Conservation (phyloP, 1,284 basidiomycete genomes). For the Heterobasidion annosum region DNA sequence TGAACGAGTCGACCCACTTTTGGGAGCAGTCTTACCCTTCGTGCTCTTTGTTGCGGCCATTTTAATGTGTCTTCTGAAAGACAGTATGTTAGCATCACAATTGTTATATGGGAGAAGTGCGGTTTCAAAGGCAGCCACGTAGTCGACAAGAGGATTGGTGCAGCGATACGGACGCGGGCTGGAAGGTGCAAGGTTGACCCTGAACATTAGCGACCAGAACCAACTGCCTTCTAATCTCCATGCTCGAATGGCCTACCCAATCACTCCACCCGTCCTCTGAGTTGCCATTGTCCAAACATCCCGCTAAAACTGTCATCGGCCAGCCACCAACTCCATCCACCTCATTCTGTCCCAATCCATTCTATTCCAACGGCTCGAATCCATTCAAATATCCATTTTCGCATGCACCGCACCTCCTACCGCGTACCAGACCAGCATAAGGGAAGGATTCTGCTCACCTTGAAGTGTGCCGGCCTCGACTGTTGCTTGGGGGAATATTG, state of each 20-base stretch:
- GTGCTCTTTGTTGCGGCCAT: constrained; percentile 59
- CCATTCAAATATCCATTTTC: not conserved
- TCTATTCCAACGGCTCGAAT: not conserved
- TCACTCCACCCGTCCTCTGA: too few relatives aligned
- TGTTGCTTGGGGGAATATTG: not conserved
- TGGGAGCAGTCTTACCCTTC: constrained; percentile 48
- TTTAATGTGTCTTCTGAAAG: constrained; percentile 6
- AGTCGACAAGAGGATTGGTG: not conserved
- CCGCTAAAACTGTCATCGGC: too few relatives aligned
- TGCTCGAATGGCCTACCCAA: too few relatives aligned
- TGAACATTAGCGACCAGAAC: not conserved
- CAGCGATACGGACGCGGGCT: not conserved
- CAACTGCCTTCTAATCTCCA: not conserved
- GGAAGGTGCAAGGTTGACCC: not conserved
- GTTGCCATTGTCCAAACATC: too few relatives aligned
- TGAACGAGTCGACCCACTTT: constrained; percentile 28
- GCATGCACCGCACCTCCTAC: not conserved
- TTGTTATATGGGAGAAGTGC: too few relatives aligned
- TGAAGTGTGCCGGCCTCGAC: constrained; percentile 4
- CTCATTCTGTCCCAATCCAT: not conserved
- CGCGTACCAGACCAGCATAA: not conserved
- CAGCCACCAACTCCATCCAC: not conserved
- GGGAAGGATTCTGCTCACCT: not conserved
- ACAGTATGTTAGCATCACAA: not conserved
- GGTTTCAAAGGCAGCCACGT: not conserved